Evolutionary conservation across 257 asterid species (phyloP), one percentile per base, ranked within the genome.

Genomic region (Nicotiana sylvestris): DNA sequence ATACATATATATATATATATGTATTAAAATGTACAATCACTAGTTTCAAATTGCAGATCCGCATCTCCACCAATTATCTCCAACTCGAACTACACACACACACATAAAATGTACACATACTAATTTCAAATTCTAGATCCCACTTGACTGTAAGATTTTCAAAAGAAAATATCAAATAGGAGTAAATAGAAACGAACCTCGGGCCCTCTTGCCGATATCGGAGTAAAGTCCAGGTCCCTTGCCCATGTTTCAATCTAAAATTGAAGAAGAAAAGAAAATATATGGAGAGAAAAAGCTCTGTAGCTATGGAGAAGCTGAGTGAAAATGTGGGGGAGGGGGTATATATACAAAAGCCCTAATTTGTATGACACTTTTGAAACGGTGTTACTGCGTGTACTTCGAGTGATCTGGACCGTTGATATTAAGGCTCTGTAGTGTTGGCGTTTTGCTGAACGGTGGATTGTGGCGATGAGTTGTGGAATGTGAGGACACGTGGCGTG

Each of bases 171-270:
- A 69, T 6, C 17, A 55, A 55, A 55, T 15, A 11, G 18, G 58
- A 53, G 5, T 18, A 69, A 68, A 18, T n/a, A 27, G 33, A 72
- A 25, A 33, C 17, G 53, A 66, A 93, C 98, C 99, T 90, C 98
- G 82, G 79, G 98, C 91, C 81, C 84, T 91, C 85, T 92, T 95
- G 88, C 98, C 98, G 82, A 95, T 93, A 58, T 91, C 97, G 29
- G 94, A 21, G 97, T 95, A 95, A 62, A 95, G 92, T 43, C 98
- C 98, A 43, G 98, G 99, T 79, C 99, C 99, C 86, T 93, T 95
- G 62, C 89, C 95, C 98, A 95, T 95, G 84, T 66, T 86, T 85
- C 72, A 83, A 82, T 53, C 76, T 70, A 72, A 82, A 78, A 37
- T 76, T 33, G 27, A 25, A 65, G 62, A 82, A 78, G 33, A 29